These are phyloP conservation scores for Rickenella mellea DNA, from an alignment of 768 basidiomycete species.

Conservation along the genomic window DNA sequence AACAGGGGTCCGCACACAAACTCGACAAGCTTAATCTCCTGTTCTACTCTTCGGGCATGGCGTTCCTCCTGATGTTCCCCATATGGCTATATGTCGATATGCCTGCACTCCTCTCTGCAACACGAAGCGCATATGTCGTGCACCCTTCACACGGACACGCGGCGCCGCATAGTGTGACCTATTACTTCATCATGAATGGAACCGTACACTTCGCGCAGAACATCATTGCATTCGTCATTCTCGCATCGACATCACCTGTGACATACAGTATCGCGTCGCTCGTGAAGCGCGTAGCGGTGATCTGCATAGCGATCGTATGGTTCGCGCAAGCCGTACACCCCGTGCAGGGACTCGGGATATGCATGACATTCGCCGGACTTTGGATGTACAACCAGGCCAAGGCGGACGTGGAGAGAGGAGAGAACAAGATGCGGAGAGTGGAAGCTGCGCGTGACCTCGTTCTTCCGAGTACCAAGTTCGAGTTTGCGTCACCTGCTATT, in stretches of 20 bases:
- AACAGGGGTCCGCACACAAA: constrained; percentile 45
- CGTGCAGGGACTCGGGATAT: constrained; percentile 84
- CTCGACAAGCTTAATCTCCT: constrained; percentile 96
- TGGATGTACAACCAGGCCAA: constrained; percentile 97
- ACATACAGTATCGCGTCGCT: constrained; percentile 98
- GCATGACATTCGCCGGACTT: constrained; percentile 79
- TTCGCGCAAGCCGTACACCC: constrained; percentile 82
- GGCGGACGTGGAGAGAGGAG: constrained; percentile 84
- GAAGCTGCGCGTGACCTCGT: constrained; percentile 61
- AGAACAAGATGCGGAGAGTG: constrained; percentile 75
- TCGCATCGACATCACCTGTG: constrained; percentile 93
- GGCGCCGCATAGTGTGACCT: constrained; percentile 53
- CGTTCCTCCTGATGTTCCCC: constrained; percentile 93
- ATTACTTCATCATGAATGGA: constrained; percentile 89
- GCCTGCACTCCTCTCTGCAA: constrained; percentile 46
- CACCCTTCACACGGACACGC: constrained; percentile 38
- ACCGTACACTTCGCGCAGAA: constrained; percentile 95
- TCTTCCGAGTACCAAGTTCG: constrained; percentile 51
- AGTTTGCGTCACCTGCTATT: not conserved
- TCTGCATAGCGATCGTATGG: constrained; percentile 96
- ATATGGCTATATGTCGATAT: constrained; percentile 91
- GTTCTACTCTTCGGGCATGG: constrained; percentile 88
- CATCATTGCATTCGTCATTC: constrained; percentile 94
- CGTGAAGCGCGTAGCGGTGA: constrained; percentile 95
- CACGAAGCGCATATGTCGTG: constrained; percentile 27